Conservation (phyloP, 2,329 filamentous ascomycete species). For the Colletotrichum sp. region DNA sequence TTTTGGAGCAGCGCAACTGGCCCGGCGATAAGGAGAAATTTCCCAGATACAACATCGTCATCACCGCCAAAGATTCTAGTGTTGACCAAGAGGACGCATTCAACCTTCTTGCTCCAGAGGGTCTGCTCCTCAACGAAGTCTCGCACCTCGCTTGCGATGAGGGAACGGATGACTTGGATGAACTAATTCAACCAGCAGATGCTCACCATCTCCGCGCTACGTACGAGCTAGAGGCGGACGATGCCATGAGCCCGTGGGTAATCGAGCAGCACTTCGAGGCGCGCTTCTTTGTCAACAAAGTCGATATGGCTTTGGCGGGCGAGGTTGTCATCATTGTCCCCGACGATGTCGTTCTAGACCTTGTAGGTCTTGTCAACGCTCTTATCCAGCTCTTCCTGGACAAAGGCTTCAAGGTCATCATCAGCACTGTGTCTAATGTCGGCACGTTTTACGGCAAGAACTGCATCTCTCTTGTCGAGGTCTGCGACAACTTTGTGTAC, state of each 20-base stretch:
- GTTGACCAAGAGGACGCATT: slow-evolving; percentile 21
- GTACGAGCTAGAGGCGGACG: not conserved
- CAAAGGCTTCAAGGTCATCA: too few relatives aligned
- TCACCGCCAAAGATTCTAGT: slow-evolving; percentile 23
- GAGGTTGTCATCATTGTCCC: slow-evolving; percentile 12
- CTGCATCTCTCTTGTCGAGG: too few relatives aligned
- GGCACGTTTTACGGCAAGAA: too few relatives aligned
- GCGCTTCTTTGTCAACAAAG: not conserved
- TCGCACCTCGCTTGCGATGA: not conserved
- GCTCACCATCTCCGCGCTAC: not conserved
- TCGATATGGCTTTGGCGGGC: too few relatives aligned
- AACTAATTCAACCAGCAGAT: not conserved
- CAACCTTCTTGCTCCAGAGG: slow-evolving; percentile 31
- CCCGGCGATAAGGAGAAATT: slow-evolving; percentile 24
- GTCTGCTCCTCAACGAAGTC: slow-evolving; percentile 29
- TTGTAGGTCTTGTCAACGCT: not conserved
- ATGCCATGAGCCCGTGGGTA: not conserved
- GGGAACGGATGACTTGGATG: not conserved
- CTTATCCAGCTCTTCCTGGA: not conserved
- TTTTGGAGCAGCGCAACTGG: slow-evolving; percentile 32
- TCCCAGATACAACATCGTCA: slow-evolving; percentile 38
- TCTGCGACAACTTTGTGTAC: slow-evolving; percentile 36
- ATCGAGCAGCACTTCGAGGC: slow-evolving; percentile 9
- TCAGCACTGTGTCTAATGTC: too few relatives aligned
- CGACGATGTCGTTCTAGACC: too few relatives aligned